Percentiles rank a stretch among this genome's conserved stretches.
phyloP scores from a whole-genome alignment of 2,329 filamentous ascomycete species.

The Rachicladosporium sp. region DNA sequence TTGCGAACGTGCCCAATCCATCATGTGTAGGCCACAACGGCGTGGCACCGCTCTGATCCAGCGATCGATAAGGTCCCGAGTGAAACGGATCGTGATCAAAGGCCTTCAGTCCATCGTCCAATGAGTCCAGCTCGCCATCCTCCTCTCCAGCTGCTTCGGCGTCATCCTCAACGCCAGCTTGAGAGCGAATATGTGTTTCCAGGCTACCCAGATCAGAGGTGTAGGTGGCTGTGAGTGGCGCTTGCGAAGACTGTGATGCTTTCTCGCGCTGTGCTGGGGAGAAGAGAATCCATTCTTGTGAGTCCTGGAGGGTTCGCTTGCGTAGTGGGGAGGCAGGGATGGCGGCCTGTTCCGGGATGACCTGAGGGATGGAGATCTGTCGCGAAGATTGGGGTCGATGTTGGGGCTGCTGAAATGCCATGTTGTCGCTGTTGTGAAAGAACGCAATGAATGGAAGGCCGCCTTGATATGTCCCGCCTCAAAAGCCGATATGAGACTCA shows the following conservation, averaged over 20 bases:
- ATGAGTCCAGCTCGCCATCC: constrained; percentile 78
- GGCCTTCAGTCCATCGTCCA: constrained; percentile 82
- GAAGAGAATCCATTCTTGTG: constrained; percentile 95
- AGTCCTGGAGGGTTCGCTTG: constrained; percentile 49
- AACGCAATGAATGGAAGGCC: no score
- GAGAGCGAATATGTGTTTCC: constrained; percentile 53
- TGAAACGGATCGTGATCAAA: constrained; percentile 56
- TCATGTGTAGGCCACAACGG: constrained; percentile 77
- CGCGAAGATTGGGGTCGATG: constrained; percentile 17
- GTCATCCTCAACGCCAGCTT: constrained; percentile 28
- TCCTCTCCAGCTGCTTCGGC: constrained; percentile 36
- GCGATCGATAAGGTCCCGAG: constrained; percentile 31
- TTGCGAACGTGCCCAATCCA: constrained; percentile 71
- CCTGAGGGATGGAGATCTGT: constrained; percentile 11
- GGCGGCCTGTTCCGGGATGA: constrained; percentile 2
- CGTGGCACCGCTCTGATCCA: constrained; percentile 49
- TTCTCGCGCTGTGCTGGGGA: constrained; percentile 45
- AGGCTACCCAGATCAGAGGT: constrained; percentile 73
- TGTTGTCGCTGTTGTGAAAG: constrained; percentile 7
- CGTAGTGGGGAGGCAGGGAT: constrained; percentile 24
- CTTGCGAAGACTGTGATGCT: constrained; percentile 54
- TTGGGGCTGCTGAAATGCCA: constrained; percentile 24
- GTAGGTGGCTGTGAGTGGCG: constrained; percentile 54
- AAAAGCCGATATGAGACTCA: no score
- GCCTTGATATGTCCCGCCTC: no score